These are phyloP conservation scores for Liriodendron chinense DNA, from an alignment of 164 flowering plant genomes.

Conservation along the genomic window DNA sequence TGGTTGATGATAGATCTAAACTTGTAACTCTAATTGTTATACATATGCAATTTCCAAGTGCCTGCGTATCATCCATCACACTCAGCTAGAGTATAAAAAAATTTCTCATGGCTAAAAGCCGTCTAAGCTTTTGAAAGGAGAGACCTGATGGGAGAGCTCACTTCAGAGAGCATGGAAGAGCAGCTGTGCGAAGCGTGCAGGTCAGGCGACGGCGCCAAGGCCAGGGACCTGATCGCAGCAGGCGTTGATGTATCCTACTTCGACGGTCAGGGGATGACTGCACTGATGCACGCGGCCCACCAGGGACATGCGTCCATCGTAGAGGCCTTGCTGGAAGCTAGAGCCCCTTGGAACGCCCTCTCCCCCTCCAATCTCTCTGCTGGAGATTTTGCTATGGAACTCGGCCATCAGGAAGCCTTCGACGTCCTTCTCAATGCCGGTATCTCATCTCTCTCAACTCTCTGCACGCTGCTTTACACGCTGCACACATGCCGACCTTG, in stretches of 20 bases:
- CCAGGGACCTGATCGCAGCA: conserved; percentile 39
- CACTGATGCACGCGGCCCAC: conserved; percentile 92
- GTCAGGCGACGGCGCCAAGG: conserved; percentile 61
- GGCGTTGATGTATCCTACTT: conserved; percentile 76
- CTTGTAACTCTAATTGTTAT: too few species aligned
- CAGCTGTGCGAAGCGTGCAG: conserved; percentile 27
- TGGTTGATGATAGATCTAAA: too few species aligned
- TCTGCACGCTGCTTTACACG: too few species aligned
- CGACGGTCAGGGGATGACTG: conserved; percentile 70
- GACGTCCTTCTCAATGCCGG: conserved; percentile 92
- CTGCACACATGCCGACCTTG: too few species aligned
- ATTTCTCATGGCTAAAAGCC: background rate
- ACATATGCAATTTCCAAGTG: too few species aligned
- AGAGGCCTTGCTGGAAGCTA: conserved; percentile 46
- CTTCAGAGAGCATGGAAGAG: conserved; percentile 1
- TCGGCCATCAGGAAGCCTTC: conserved; percentile 77
- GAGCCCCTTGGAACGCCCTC: conserved; percentile 97
- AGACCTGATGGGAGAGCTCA: background rate
- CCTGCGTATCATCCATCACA: background rate
- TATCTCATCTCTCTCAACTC: conserved; percentile 7
- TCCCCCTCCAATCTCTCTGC: conserved; percentile 78
- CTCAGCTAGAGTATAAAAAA: background rate
- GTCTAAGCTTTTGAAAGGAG: background rate
- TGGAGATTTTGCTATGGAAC: conserved; percentile 90
- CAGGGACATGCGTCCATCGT: conserved; percentile 57